Base-by-base conservation (phyloP, 225 moss, liverwort and hornwort genomes). In the Marchantia polymorpha region DNA sequence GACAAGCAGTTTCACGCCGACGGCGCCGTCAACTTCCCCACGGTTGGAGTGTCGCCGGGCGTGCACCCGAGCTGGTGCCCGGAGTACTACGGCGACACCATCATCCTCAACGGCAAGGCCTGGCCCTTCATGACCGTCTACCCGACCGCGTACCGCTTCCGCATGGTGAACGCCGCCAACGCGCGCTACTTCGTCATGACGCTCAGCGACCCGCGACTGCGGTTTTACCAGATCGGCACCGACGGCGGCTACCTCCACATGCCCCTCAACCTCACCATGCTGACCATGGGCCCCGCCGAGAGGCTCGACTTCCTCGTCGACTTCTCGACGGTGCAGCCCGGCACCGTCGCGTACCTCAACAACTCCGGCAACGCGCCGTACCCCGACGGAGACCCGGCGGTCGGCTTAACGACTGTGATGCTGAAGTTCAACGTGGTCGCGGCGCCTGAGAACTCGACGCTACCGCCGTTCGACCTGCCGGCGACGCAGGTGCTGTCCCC, bases 41-140 rank as follows among this genome's bases (percentile, higher is more conserved):
- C 85, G 70, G 76, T 90, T 4, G 92, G 92, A 16, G 84, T 87
- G 63, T 81, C 83, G 1, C 80, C 87, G 0, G 0, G 0, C 0
- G 87, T 66, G 27, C 92, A 92, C 56, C 90, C 92, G 0, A 64
- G 63, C 7, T 92, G 92, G 92, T 92, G 90, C 71, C 90, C 92
- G 8, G 90, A 92, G 76, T 90, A 92, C 15, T 92, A 85, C 60
- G 92, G 90, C 23, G 92, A 92, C 70, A 84, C 81, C 0, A 89
- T 92, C 9, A 0, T 89, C 16, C 85, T 90, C 6, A 92, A 90
- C 63, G 92, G 92, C 5, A 90, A 86, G 26, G 92, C 81, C 2
- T 92, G 92, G 92, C 90, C 92, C 0, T 92, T 82, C 27, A 16
- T 86, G 47, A 30, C 77, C 9, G 86, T 92, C 19, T 61, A 75